Conservation (phyloP, 148 eudicot species). For the Tetragonia tetragonoides region DNA sequence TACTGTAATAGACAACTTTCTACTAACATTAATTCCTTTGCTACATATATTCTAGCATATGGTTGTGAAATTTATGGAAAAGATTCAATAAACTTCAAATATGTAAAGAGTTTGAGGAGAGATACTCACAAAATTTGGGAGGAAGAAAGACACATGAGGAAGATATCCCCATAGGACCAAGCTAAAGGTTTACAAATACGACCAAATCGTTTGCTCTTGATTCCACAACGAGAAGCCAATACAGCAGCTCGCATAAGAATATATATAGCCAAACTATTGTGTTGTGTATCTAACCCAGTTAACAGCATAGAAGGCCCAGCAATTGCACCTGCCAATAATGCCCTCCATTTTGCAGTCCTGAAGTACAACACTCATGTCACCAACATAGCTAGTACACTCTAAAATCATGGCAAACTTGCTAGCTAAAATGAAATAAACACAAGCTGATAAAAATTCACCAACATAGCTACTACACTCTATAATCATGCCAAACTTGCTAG, state of each 20-base stretch:
- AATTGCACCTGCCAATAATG: constrained; percentile 83
- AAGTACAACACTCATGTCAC: constrained; percentile 16
- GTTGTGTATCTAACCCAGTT: constrained; percentile 81
- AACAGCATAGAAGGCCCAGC: constrained; percentile 99
- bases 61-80: background rate
- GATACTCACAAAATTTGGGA: constrained; percentile 82
- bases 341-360: constrained; percentile 98
- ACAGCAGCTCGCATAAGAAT: constrained; percentile 97
- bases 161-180: constrained; percentile 94
- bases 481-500: no score
- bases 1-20: background rate
- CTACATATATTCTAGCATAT: background rate
- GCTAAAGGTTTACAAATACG: constrained; percentile 84
- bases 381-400: no score
- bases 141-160: constrained; percentile 98
- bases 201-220: constrained; percentile 90
- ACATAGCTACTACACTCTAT: no score
- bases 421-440: background rate
- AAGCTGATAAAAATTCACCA: background rate
- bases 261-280: constrained; percentile 88
- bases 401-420: no score
- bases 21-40: background rate
- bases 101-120: background rate
- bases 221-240: constrained; percentile 97
- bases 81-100: background rate